Percentiles rank a stretch among this genome's conserved stretches.
Evolutionary conservation across 2,329 filamentous ascomycete species (phyloP).

Genomic region (Curvularia eragrostidis): DNA sequence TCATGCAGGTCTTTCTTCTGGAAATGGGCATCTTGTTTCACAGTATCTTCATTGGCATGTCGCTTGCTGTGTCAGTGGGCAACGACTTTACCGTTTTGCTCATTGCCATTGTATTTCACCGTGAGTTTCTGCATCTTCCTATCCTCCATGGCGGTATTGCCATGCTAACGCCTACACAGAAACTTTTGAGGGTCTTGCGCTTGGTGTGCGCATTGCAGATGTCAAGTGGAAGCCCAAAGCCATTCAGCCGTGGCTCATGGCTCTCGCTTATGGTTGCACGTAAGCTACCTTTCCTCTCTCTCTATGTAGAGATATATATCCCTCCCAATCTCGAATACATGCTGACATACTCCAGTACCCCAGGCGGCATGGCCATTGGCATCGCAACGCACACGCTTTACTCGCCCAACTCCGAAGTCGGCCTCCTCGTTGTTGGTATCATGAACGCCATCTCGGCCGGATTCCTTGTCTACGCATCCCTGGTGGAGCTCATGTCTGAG

Average conservation of each 20-base stretch:
- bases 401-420: constrained; percentile 76
- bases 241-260: constrained; percentile 70
- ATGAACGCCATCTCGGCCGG: constrained; percentile 88
- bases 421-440: constrained; percentile 81
- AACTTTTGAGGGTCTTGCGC: constrained; percentile 85
- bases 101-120: constrained; percentile 67
- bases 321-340: background rate
- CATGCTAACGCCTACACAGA: constrained; percentile 48
- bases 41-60: constrained; percentile 68
- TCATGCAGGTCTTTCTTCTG: constrained; percentile 51
- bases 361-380: constrained; percentile 83
- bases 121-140: constrained; percentile 6
- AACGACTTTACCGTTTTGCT: constrained; percentile 64
- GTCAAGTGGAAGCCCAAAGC: constrained; percentile 60
- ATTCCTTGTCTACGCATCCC: constrained; percentile 78
- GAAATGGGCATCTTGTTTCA: constrained; percentile 70
- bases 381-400: constrained; percentile 79
- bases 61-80: constrained; percentile 61
- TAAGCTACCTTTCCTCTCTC: background rate
- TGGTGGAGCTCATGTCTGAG: constrained; percentile 84
- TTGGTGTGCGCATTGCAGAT: constrained; percentile 83
- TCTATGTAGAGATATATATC: constrained; percentile 1
- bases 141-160: background rate
- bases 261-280: constrained; percentile 71
- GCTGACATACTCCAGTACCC: constrained; percentile 58